Base-by-base conservation (phyloP, 2,329 filamentous ascomycete species). In the Alternaria arborescens region DNA sequence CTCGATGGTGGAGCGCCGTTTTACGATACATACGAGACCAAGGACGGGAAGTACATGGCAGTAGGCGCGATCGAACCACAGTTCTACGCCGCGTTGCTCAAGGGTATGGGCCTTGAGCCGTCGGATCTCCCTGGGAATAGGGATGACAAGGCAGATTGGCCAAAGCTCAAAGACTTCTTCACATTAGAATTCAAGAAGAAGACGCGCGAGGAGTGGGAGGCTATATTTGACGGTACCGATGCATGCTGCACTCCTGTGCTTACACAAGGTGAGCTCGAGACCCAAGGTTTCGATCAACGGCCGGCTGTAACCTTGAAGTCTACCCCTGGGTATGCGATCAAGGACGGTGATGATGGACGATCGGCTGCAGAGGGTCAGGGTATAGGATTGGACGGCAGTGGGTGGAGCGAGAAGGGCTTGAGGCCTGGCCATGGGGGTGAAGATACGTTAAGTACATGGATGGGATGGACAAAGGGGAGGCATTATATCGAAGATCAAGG, bases 231-330 rank as follows among this genome's bases (percentile, higher is more conserved):
- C 75, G 92, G 91, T 11, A 95, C 91, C 0, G 94, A 98, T 80
- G 94, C 94, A 1, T 98, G 94, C 77, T 93, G 91, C 65, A 93
- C 92, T n/a, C 94, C 94, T 0, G 91, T 98, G 1, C 81, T 97
- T 42, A 89, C 88, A 34, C 91, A 93, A 66, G 72, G 69, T 0
- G 93, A 97, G 79, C 82, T 97, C 43, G 87, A 92, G 71, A 66
- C 76, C n/a, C 80, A 76, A 20, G 84, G 84, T 0, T 88, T 89
- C 47, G 90, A 93, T 66, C 90, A 92, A 79, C 80, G 91, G 62
- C 91, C 91, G 1, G 80, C 85, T 1, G 90, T 94, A 10, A 88
- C 88, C 36, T 78, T 97, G 71, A 85, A 83, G 38, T 84, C 82
- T 24, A 93, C 91, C 11, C 93, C 94, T 0, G 88, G 85, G 20